phyloP scores from a whole-genome alignment of 495 filamentous ascomycete species.

The Daldinia decipiens region DNA sequence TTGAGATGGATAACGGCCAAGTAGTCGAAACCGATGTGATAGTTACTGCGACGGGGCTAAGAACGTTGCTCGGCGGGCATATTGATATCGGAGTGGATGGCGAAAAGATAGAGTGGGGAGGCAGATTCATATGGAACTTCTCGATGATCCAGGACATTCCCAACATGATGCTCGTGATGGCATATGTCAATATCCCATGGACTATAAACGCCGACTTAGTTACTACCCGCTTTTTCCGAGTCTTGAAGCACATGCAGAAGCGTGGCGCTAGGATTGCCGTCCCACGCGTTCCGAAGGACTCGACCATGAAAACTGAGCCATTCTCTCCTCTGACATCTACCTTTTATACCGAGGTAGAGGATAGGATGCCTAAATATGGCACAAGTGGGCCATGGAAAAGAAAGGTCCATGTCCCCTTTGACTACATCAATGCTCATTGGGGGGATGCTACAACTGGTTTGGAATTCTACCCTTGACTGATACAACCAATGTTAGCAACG shows the following conservation, averaged over 20 bases:
- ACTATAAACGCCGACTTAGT: constrained; percentile 68
- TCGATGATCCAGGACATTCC: constrained; percentile 69
- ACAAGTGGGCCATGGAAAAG: constrained; percentile 31
- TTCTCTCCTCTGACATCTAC: constrained; percentile 24
- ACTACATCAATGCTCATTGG: constrained; percentile 27
- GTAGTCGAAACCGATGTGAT: constrained; percentile 74
- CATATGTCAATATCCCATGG: constrained; percentile 69
- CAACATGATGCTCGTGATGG: constrained; percentile 65
- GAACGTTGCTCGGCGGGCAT: constrained; percentile 63
- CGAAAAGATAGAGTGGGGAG: constrained; percentile 55
- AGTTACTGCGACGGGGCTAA: constrained; percentile 78
- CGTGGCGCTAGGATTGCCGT: neutral
- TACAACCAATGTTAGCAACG: neutral
- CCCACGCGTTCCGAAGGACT: constrained; percentile 15
- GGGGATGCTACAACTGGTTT: constrained; percentile 17
- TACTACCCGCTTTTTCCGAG: constrained; percentile 57
- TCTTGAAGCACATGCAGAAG: constrained; percentile 21
- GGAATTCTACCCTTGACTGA: neutral
- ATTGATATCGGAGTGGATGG: constrained; percentile 65
- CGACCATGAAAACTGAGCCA: neutral
- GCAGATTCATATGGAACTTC: constrained; percentile 67
- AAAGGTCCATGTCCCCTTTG: constrained; percentile 1
- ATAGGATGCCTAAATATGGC: constrained; percentile 23
- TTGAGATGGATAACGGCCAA: constrained; percentile 67
- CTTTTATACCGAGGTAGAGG: constrained; percentile 1